Base-by-base conservation (phyloP, 2,329 filamentous ascomycete genomes). In the Colletotrichum musae region DNA sequence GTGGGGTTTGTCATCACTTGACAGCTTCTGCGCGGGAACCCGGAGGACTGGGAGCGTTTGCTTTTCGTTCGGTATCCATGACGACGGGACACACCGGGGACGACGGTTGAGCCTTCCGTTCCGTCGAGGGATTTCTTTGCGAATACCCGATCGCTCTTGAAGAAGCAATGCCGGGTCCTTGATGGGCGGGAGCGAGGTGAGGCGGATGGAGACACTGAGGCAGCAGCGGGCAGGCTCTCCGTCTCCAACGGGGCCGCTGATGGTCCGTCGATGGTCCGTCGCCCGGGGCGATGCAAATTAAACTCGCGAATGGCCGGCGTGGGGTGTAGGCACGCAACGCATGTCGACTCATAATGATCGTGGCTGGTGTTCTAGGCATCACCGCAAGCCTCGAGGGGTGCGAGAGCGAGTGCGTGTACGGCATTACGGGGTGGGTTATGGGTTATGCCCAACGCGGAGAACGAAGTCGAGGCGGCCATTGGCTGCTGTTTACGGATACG, bases 281-380 rank as follows among this genome's bases (percentile, higher is more conserved):
- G 56, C 66, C 67, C 67, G 50, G 67, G 56, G 56, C 62, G 54
- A 66, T 66, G 62, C 39, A 16, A n/a, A 54, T 53, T 51, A 16
- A n/a, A 54, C 47, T 60, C 43, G 51, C 43, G 50, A 52, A 45
- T 47, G 51, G 24, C 51, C 56, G 62, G 47, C 57, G 62, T 66
- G 51, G 56, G 45, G 57, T 32, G 28, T 36, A 36, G 32, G 32
- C 10, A 36, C 32, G 32, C 32, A 36, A 24, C 21, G 21, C 21
- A 24, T 24, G 56, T 56, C 51, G 51, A 60, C 24, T 60, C 67
- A 69, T 66, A 62, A 69, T 51, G 67, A 60, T 41, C 57, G 54
- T 69, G 56, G 67, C 56, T 66, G 62, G 62, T 53, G 53, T 28
- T 28, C 16, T 64, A 66, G 66, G 66, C 66, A 69, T 52, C 66